Base-by-base conservation (phyloP, 345 rosid genomes). In the Citrus medica region DNA sequence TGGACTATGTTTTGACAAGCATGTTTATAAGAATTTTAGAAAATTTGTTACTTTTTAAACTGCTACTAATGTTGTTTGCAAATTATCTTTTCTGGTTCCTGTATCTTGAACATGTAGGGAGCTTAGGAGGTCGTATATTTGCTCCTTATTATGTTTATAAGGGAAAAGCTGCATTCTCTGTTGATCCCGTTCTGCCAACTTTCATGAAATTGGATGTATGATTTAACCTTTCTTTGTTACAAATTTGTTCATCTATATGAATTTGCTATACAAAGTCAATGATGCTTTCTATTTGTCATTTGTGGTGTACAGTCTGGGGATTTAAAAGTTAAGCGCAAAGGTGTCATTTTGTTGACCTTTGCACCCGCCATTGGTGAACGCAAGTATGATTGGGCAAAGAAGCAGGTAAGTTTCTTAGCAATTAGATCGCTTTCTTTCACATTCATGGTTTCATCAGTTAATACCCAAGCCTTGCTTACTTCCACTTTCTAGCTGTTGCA, bases 81-180 rank as follows among this genome's bases (percentile, higher is more conserved):
- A 5, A 5, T 32, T 4, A 16, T 10, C 75, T 21, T 21, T 61
- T 30, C 63, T 66, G 9, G 46, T 37, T 48, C 69, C 55, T 77
- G 38, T 14, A 60, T 62, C 76, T 33, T 79, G 59, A 79, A 77
- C 74, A 53, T 76, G 78, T 74, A 66, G 83, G 84, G 55, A 85
- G 69, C 33, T 80, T 77, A 68, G 76, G 78, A 60, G 88, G 82
- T 82, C 85, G 94, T n/a, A 76, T 92, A 60, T 91, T 83, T 79
- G 97, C 98, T 63, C 90, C 95, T 4, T 94, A 88, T 81, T 76
- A 91, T 66, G 63, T 94, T 42, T 94, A 81, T 90, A 96, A 96
- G 86, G 99, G 98, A 21, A 94, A 90, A 85, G 97, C 97, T 83
- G 94, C 98, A 6, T 87, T 96, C 76, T 89, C 93, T 81, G 86